These are phyloP conservation scores for Canavalia gladiata DNA, from an alignment of 306 rosid species.

Conservation along the genomic window DNA sequence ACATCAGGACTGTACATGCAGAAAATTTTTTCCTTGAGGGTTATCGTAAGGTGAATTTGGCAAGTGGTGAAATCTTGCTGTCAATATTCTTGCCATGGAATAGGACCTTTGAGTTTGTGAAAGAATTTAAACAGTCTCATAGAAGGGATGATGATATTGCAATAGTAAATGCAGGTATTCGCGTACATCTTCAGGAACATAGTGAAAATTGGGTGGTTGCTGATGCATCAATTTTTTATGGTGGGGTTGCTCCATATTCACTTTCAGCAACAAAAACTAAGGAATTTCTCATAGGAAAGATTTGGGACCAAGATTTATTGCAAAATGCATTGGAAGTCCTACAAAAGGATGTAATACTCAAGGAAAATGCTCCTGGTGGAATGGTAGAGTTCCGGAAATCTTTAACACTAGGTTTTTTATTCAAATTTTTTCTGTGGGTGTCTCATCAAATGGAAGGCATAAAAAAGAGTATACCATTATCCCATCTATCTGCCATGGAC, in stretches of 20 bases:
- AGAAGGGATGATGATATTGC: conserved; percentile 99
- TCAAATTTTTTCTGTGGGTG: conserved; percentile 93
- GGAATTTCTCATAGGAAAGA: conserved; percentile 78
- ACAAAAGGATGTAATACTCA: conserved; percentile 68
- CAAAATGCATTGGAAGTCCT: conserved; percentile 71
- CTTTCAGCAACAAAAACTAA: conserved; percentile 74
- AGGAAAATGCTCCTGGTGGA: conserved; percentile 92
- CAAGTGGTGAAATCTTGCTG: conserved; percentile 75
- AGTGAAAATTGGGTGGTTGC: conserved; percentile 65
- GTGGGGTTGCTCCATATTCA: conserved; percentile 92
- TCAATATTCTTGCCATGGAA: conserved; percentile 95
- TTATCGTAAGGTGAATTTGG: conserved; percentile 91
- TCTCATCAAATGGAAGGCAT: conserved; percentile 75
- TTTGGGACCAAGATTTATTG: conserved; percentile 78
- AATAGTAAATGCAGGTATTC: conserved; percentile 93
- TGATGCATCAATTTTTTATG: conserved; percentile 87
- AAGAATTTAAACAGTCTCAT: conserved; percentile 95
- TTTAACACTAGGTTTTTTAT: conserved; percentile 83
- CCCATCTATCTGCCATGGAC: conserved; percentile 83
- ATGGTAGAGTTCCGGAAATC: conserved; percentile 96
- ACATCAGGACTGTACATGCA: conserved; percentile 69
- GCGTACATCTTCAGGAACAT: conserved; percentile 72
- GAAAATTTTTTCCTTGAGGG: conserved; percentile 79
- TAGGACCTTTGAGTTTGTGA: conserved; percentile 82
- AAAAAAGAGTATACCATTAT: conserved; percentile 61